Evolutionary conservation across 805 yeast genomes (phyloP), one percentile per base, ranked within the genome.

Genomic region (Candida verbasci): DNA sequence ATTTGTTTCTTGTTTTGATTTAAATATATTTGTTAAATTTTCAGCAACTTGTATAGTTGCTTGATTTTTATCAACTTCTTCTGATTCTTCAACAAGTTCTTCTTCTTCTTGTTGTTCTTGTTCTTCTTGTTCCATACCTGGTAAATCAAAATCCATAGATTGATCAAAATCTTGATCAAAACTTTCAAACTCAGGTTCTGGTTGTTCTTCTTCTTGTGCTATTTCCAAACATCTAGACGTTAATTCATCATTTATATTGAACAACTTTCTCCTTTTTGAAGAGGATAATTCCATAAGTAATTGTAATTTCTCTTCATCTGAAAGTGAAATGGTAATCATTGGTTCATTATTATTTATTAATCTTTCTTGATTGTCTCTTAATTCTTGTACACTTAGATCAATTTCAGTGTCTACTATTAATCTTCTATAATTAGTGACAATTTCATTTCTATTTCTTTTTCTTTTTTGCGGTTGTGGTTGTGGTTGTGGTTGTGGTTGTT

Each of bases 1-100:
- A 37, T 34, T 43, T 31, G 29, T 42, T 41, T 45, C 43, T 32
- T 35, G 23, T 3, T 49, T 43, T 41, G 44, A 10, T 44, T 52
- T n/a, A 24, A 36, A 36, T 15, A 58, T 44, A 2, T 50, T 49
- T 34, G 73, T 60, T 16, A 80, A 56, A 5, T 66, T 63, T 9
- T 53, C 53, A 0, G 83, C 86, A 7, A 82, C 67, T 44, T 74
- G 71, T 3, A 63, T 53, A 0, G 87, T 80, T 4, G 79, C 60
- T 41, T 67, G 62, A 17, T 66, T 24, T 24, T 24, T 60, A 20
- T 33, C 25, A 10, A 24, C 21, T 15, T 30, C 33, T 15, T 30
- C 34, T 15, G 9, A 16, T 24, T 12, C 45, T 12, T 35, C 29
- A 42, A 45, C 17, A 9, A 17, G 24, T 20, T 41, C 45, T 20